These are phyloP conservation scores for Hypomyces rosellus DNA, from an alignment of 2,329 filamentous ascomycete species.

Conservation along the genomic window DNA sequence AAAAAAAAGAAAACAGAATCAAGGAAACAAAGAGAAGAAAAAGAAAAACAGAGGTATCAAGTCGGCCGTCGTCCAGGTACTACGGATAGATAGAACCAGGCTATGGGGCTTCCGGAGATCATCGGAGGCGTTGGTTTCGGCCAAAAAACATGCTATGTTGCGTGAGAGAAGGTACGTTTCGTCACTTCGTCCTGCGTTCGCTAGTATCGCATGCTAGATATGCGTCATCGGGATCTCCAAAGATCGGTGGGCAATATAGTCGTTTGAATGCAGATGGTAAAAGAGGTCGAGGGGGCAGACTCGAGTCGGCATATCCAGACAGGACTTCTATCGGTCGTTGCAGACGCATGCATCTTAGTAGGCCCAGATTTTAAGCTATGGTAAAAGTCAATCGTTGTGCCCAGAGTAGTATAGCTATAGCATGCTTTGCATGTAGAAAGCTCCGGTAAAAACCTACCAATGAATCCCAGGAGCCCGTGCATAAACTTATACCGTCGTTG, in stretches of 20 bases:
- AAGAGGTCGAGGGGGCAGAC: slow-evolving; percentile 21
- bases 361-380: slow-evolving; percentile 80
- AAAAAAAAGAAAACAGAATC: slow-evolving; percentile 16
- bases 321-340: slow-evolving; percentile 20
- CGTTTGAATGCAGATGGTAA: slow-evolving; percentile 25
- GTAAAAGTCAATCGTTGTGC: slow-evolving; percentile 8
- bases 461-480: slow-evolving; percentile 99
- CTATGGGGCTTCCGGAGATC: slow-evolving; percentile 17
- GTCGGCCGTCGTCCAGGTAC: slow-evolving; percentile 19
- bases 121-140: slow-evolving; percentile 19
- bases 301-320: slow-evolving; percentile 25
- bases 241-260: slow-evolving; percentile 25
- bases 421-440: not conserved
- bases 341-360: slow-evolving; percentile 46
- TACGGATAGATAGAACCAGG: slow-evolving; percentile 5
- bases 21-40: slow-evolving; percentile 12
- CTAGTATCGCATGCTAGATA: slow-evolving; percentile 29
- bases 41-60: slow-evolving; percentile 30
- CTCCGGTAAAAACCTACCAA: slow-evolving; percentile 58
- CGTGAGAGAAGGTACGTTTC: slow-evolving; percentile 28
- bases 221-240: slow-evolving; percentile 23
- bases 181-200: slow-evolving; percentile 36
- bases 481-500: slow-evolving; percentile 98
- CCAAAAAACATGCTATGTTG: slow-evolving; percentile 21
- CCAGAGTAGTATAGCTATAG: not conserved